Conservation (phyloP, 768 basidiomycete species). For the Pulveroboletus frians region DNA sequence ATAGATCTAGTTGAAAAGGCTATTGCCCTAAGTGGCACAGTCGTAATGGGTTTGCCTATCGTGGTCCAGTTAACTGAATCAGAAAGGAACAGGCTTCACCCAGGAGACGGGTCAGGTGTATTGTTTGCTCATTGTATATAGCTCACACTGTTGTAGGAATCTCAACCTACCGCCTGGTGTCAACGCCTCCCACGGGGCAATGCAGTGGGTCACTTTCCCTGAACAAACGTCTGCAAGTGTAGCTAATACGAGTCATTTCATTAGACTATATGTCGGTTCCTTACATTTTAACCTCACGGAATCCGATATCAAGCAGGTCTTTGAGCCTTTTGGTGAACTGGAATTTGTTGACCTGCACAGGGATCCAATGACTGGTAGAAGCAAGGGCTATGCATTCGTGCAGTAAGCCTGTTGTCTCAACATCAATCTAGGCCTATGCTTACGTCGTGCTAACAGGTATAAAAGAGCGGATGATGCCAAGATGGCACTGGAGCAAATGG, state of each 20-base stretch:
- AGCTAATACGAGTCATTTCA: constrained; percentile 6
- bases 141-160: constrained; percentile 43
- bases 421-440: neutral
- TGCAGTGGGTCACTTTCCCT: constrained; percentile 59
- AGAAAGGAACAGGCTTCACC: constrained; percentile 85
- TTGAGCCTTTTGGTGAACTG: constrained; percentile 96
- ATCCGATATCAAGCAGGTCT: constrained; percentile 97
- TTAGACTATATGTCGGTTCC: constrained; percentile 92
- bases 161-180: constrained; percentile 83
- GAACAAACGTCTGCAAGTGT: constrained; percentile 10
- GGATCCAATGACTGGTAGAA: constrained; percentile 90
- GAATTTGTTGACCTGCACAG: constrained; percentile 98
- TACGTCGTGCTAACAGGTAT: constrained; percentile 48
- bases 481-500: constrained; percentile 98
- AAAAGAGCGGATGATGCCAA: constrained; percentile 89
- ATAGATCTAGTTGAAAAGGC: constrained; percentile 92
- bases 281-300: constrained; percentile 96
- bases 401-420: constrained; percentile 55
- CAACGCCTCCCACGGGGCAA: constrained; percentile 72
- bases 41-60: constrained; percentile 97
- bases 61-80: constrained; percentile 96
- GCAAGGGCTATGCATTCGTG: constrained; percentile 97
- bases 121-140: constrained; percentile 1
- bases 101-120: constrained; percentile 72
- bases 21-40: constrained; percentile 82